These are phyloP conservation scores for Dactylorhiza incarnata DNA, from an alignment of 106 monocot species.

Conservation along the genomic window DNA sequence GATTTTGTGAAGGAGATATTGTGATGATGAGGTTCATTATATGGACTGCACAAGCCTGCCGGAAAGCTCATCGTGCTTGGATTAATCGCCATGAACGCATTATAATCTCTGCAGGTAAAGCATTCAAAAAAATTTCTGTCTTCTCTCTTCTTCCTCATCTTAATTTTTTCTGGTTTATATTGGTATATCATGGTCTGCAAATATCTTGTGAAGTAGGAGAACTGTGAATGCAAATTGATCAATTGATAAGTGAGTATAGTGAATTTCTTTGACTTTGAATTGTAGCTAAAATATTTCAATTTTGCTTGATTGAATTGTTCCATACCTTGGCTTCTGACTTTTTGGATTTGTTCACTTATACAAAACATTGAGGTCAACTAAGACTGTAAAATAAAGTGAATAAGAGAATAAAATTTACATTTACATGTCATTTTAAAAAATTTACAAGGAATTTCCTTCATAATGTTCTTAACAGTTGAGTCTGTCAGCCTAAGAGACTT, in stretches of 20 bases:
- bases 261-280: background rate
- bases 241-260: background rate
- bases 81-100: background rate
- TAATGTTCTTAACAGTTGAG: too few species aligned
- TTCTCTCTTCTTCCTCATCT: background rate
- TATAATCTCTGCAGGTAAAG: background rate
- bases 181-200: background rate
- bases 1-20: slow-evolving; percentile 91
- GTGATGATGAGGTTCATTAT: slow-evolving; percentile 18
- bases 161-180: background rate
- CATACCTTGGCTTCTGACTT: background rate
- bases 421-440: too few species aligned
- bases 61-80: background rate
- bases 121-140: background rate
- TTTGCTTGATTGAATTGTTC: background rate
- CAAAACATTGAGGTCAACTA: too few species aligned
- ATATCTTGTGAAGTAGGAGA: background rate
- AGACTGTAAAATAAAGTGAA: too few species aligned
- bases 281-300: background rate
- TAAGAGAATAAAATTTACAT: too few species aligned
- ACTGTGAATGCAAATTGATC: background rate
- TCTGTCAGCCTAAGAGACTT: too few species aligned
- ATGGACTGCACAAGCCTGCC: background rate
- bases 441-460: too few species aligned
- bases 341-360: background rate